Evolutionary conservation across 495 filamentous ascomycete genomes (phyloP), one percentile per base, ranked within the genome.

Genomic region (Rhizodiscina lignyota): DNA sequence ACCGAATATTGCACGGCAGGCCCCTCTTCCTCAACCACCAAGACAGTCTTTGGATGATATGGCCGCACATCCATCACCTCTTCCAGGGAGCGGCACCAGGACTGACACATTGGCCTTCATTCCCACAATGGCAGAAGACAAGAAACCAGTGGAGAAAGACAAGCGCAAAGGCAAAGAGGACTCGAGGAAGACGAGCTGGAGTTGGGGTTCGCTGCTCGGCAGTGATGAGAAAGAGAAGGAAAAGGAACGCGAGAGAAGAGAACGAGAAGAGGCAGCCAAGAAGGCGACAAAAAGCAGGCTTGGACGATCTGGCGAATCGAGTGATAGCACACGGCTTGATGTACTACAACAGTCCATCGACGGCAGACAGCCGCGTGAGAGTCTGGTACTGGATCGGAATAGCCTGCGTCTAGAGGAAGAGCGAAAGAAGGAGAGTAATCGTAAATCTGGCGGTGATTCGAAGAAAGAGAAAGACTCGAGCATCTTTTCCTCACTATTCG

Each of bases 391-490:
- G 10, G 83, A 93, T 44, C 74, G 86, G n/a, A 74, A 79, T 1
- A 69, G 45, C 40, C 54, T 82, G 21, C 78, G 75, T 44, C 58
- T 89, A 12, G 74, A 84, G 39, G 83, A 91, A 42, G 87, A 92
- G 43, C 65, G 77, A 24, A 82, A 73, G 57, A 94, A 86, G 54
- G 83, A 91, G 44, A 74, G 68, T 45, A 67, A 55, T 29, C 70
- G 80, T 17, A 83, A 83, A 49, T 67, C 73, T 11, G 8, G 10
- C 6, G 8, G 10, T 18, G 57, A 61, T 16, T 60, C 64, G 11
- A 94, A 91, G 58, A 94, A 92, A 49, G 87, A 93, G 42, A 91
- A 84, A 48, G 77, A 81, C 30, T 53, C 67, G 22, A 77, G 80
- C 3, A 56, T 94, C 18, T 85, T 97, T 48, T 83, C 83, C 2